Conservation (phyloP, 306 rosid genomes). For the Alnus glutinosa region DNA sequence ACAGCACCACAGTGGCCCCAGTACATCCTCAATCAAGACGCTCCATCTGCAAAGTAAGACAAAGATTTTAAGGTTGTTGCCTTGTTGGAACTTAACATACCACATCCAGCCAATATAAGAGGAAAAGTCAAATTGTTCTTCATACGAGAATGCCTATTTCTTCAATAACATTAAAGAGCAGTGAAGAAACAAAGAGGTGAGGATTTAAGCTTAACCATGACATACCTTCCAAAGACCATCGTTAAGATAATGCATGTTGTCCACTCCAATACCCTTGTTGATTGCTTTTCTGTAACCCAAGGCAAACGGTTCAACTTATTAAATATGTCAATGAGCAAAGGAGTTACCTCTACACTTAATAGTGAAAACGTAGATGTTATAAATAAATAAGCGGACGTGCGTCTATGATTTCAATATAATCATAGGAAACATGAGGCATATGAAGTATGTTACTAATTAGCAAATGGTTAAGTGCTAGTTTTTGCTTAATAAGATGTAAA, state of each 20-base stretch:
- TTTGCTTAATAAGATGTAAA: not conserved
- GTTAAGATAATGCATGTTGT: slow-evolving; percentile 97
- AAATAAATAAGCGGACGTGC: not conserved
- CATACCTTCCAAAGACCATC: slow-evolving; percentile 99
- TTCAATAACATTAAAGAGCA: not conserved
- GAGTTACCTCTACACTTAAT: not conserved
- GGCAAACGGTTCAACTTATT: slow-evolving; percentile 24
- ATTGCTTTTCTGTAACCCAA: slow-evolving; percentile 64
- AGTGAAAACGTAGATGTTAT: not conserved
- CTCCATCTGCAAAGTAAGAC: slow-evolving; percentile 58
- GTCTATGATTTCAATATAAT: not conserved
- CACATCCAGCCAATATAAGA: not conserved
- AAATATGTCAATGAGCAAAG: slow-evolving; percentile 23
- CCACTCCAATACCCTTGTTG: slow-evolving; percentile 97
- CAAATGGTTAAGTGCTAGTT: not conserved
- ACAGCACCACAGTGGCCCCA: slow-evolving; percentile 4
- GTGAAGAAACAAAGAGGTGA: slow-evolving; percentile 10
- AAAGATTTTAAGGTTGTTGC: not conserved
- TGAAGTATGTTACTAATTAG: not conserved
- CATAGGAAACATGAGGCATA: not conserved
- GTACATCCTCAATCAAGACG: slow-evolving; percentile 63
- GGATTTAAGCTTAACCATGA: slow-evolving; percentile 9
- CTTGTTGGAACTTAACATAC: not conserved
- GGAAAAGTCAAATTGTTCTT: not conserved
- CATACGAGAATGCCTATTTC: not conserved